Evolutionary conservation across 2,329 filamentous ascomycete genomes (phyloP), one percentile per base, ranked within the genome.

Genomic region (Coniochaeta sp.): DNA sequence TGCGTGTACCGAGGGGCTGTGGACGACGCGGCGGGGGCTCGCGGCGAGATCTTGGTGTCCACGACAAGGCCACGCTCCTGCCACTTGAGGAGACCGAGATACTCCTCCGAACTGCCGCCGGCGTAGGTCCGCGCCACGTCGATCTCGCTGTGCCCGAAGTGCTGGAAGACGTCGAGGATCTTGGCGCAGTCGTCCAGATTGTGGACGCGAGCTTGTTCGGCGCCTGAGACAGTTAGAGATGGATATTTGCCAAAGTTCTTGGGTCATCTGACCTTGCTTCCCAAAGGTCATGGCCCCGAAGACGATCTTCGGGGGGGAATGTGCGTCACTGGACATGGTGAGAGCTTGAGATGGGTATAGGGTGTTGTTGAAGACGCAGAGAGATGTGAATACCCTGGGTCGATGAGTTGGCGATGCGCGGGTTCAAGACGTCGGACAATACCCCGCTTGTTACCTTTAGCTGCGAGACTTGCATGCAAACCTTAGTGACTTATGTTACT

Each of bases 111-210:
- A 57, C 81, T 77, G 56, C 88, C 87, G 32, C 74, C 80, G 50
- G 87, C 77, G 64, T 91, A 91, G 3, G 80, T 70, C 16, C 87
- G 80, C 0, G 88, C 87, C 0, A 87, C 90, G 69, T 91, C 88
- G 58, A 91, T 71, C 67, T 91, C 88, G 66, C 83, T 81, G 73
- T 89, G 86, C 19, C 87, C 87, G 66, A 84, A 79, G 28, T 78
- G 75, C 69, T 89, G 85, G 69, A 90, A 84, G 62, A 84, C 78
- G 69, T 89, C 84, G 38, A 90, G 78, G 58, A 82, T 82, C 62
- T 30, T 38, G 36, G 36, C 36, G 16, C 36, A 38, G 16, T 38
- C 36, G 7, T 38, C 36, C 36, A 38, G 36, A 12, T 38, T 38
- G 16, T 38, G 36, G 6, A 38, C 36, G 10, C 42, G 42, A 44